Percentiles rank a stretch among this genome's conserved stretches.
phyloP scores from a whole-genome alignment of 306 rosid genomes.

The Echinosophora koreensis region DNA sequence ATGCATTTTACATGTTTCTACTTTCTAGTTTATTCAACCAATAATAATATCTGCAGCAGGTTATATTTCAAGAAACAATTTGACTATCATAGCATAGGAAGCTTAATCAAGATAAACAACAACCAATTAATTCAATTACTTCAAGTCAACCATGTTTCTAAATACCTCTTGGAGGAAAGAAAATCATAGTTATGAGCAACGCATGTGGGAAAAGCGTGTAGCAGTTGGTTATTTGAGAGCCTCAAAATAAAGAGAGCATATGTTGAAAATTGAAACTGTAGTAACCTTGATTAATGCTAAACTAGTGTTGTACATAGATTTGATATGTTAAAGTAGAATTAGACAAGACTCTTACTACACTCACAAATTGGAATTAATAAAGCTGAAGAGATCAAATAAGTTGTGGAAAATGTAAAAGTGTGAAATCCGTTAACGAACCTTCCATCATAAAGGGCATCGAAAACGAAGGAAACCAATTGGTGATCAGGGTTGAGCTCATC shows the following conservation, averaged over 20 bases:
- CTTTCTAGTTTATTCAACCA: not conserved
- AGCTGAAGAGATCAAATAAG: too few relatives aligned
- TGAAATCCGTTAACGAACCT: slow-evolving; percentile 48
- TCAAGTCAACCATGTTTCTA: not conserved
- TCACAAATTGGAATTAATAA: not conserved
- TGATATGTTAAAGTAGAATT: not conserved
- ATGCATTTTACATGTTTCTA: not conserved
- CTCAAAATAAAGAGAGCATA: not conserved
- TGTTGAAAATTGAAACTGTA: too few relatives aligned
- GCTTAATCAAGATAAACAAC: slow-evolving; percentile 30
- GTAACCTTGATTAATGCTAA: not conserved
- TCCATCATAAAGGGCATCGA: slow-evolving; percentile 82
- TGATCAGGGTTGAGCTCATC: slow-evolving; percentile 81
- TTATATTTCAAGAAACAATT: not conserved
- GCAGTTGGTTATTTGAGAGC: not conserved
- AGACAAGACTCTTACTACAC: not conserved
- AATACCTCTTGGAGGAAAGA: not conserved
- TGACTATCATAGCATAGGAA: not conserved
- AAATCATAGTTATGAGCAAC: not conserved
- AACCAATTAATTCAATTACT: not conserved
- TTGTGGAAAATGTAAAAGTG: too few relatives aligned
- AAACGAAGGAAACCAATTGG: slow-evolving; percentile 78
- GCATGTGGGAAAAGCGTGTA: too few relatives aligned
- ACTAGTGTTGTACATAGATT: not conserved
- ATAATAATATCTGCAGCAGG: not conserved